Conservation (phyloP, 2,329 filamentous ascomycete species). For the Aspergillus udagawae region DNA sequence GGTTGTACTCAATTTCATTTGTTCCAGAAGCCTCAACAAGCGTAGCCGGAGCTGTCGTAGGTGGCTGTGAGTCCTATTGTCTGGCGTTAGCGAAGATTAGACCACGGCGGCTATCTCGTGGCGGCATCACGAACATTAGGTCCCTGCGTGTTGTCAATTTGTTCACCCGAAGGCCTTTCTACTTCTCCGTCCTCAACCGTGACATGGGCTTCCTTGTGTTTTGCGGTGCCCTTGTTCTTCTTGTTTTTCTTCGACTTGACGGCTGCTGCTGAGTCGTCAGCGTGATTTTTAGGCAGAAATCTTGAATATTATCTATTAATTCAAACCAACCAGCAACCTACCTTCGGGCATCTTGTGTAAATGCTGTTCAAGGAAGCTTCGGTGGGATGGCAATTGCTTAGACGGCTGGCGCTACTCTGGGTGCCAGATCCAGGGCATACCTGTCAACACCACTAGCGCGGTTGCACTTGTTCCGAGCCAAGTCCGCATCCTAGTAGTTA, state of each 20-base stretch:
- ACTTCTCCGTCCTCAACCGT: constrained; percentile 15
- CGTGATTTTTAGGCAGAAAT: constrained; percentile 1
- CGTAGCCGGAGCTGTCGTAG: constrained; percentile 10
- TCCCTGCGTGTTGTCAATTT: constrained; percentile 29
- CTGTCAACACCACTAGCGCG: constrained; percentile 37
- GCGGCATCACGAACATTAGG: constrained; percentile 6
- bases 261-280: constrained; percentile 28
- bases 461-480: constrained; percentile 13
- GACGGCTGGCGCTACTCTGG: background rate
- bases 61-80: constrained; percentile 14
- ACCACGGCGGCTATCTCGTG: background rate
- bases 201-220: constrained; percentile 28
- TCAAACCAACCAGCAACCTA: constrained; percentile 1
- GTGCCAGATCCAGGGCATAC: constrained; percentile 15
- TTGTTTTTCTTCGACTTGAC: constrained; percentile 56
- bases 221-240: constrained; percentile 52
- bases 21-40: constrained; percentile 21
- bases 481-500: constrained; percentile 6
- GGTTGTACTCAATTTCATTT: constrained; percentile 39
- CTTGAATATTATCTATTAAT: background rate
- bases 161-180: constrained; percentile 18
- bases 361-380: background rate
- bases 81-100: constrained; percentile 15
- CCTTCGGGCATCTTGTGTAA: constrained; percentile 20
- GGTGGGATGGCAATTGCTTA: background rate